Conservation (phyloP, 2,329 filamentous ascomycete species). For the Plectosphaerella sp. region DNA sequence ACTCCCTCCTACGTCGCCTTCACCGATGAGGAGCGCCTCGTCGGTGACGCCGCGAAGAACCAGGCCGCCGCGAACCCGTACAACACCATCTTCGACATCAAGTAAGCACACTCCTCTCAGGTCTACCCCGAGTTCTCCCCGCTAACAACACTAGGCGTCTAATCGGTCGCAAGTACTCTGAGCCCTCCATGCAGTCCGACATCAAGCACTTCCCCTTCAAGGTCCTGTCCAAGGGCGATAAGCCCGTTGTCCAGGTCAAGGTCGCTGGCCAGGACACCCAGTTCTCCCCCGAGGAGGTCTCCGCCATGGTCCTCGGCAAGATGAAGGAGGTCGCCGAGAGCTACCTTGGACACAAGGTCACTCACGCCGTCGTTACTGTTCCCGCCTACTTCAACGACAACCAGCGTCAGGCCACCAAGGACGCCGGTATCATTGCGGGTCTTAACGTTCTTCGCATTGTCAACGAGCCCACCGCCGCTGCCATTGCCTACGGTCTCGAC, state of each 20-base stretch:
- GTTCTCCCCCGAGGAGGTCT: conserved; percentile 78
- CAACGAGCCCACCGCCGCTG: conserved; percentile 93
- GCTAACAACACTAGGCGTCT: conserved; percentile 56
- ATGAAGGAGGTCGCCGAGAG: conserved; percentile 81
- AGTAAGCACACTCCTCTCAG: conserved; percentile 53
- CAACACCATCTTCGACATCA: conserved; percentile 76
- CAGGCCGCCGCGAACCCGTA: conserved; percentile 78
- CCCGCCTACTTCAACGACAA: conserved; percentile 99
- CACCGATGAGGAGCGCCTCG: conserved; percentile 93
- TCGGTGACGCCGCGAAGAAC: conserved; percentile 97
- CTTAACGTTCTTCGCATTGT: conserved; percentile 94
- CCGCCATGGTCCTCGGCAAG: conserved; percentile 77
- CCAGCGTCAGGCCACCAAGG: conserved; percentile 95
- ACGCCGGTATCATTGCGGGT: conserved; percentile 86
- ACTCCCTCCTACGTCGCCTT: conserved; percentile 94
- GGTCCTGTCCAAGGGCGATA: conserved; percentile 83
- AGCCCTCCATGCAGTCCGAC: conserved; percentile 86
- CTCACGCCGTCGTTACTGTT: conserved; percentile 87
- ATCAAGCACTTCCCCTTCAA: conserved; percentile 99
- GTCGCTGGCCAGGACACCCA: conserved; percentile 61
- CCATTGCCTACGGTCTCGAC: conserved; percentile 90
- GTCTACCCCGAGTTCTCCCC: not conserved
- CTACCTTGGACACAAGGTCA: conserved; percentile 78
- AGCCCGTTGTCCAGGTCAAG: conserved; percentile 77
- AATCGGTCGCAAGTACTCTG: conserved; percentile 77